A percentile compares a stretch with the other conserved stretches of the same genome.
These are phyloP conservation scores for Tylopilus rubrobrunneus DNA, from an alignment of 768 basidiomycete species.

Conservation along the genomic window DNA sequence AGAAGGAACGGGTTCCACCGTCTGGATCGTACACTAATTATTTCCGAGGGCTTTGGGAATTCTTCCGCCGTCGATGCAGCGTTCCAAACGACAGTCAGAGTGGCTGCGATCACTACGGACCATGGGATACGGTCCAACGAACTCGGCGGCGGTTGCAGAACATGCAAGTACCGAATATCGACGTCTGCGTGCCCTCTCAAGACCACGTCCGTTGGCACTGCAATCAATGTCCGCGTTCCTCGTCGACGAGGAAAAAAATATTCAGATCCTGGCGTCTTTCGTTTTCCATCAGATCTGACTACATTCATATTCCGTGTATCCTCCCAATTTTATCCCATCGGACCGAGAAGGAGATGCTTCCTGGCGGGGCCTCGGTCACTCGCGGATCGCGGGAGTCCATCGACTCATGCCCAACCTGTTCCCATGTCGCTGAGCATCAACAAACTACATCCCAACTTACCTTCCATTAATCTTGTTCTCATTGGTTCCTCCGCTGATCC, in stretches of 20 bases:
- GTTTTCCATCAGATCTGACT: slow-evolving; percentile 3
- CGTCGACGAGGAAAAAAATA: not conserved
- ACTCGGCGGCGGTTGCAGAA: slow-evolving; percentile 9
- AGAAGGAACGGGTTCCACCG: not conserved
- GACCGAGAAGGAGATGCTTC: not conserved
- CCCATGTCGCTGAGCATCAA: not conserved
- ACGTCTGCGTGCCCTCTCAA: not conserved
- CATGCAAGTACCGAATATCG: not conserved
- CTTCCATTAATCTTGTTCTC: not conserved
- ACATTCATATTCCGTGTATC: not conserved
- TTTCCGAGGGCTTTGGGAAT: slow-evolving; percentile 11
- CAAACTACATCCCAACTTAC: not conserved
- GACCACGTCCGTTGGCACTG: not conserved
- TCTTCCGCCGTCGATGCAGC: not conserved
- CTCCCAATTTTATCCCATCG: not conserved
- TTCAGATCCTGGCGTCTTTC: not conserved
- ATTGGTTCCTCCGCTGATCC: slow-evolving; percentile 10
- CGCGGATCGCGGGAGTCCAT: slow-evolving; percentile 7
- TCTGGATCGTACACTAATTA: not conserved
- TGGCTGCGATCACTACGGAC: slow-evolving; percentile 15
- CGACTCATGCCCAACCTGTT: not conserved
- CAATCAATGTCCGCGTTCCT: slow-evolving; percentile 15
- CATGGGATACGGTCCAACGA: slow-evolving; percentile 4
- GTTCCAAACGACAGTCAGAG: not conserved
- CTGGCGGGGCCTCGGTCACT: not conserved